These are phyloP conservation scores for Colletotrichum truncatum DNA, from an alignment of 2,329 filamentous ascomycete genomes.

Conservation along the genomic window DNA sequence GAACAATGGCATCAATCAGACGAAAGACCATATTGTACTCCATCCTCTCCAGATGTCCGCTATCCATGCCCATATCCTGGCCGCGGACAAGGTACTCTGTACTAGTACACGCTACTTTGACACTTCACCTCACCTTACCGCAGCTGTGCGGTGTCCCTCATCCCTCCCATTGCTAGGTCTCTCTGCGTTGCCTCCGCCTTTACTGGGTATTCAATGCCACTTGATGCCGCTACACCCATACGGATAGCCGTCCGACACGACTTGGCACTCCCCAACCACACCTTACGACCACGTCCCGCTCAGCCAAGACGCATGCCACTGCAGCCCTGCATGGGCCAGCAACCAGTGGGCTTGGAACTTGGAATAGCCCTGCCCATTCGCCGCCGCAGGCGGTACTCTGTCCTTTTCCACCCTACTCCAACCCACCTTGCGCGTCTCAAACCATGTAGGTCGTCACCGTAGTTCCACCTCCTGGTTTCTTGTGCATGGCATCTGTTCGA, in stretches of 20 bases:
- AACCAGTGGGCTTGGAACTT: constrained; percentile 26
- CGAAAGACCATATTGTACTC: constrained; percentile 21
- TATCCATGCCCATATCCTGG: background rate
- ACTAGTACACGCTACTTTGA: constrained; percentile 13
- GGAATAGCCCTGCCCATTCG: constrained; percentile 30
- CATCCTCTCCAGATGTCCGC: constrained; percentile 9
- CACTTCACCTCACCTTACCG: constrained; percentile 12
- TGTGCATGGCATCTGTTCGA: constrained; percentile 15
- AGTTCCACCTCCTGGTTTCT: constrained; percentile 31
- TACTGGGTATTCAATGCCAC: constrained; percentile 21
- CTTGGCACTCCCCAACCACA: constrained; percentile 19
- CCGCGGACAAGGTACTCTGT: background rate
- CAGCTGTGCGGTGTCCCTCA: too few relatives aligned
- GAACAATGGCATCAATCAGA: constrained; percentile 27
- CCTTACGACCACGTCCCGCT: constrained; percentile 17
- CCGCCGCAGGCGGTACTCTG: constrained; percentile 28
- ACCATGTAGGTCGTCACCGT: constrained; percentile 30
- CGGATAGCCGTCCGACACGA: constrained; percentile 27
- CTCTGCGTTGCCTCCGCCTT: constrained; percentile 22
- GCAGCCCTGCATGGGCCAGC: constrained; percentile 30
- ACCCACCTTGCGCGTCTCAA: constrained; percentile 31
- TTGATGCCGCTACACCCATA: constrained; percentile 28
- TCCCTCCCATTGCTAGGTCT: constrained; percentile 1
- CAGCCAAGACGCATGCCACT: constrained; percentile 28
- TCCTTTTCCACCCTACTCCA: constrained; percentile 25